A percentile compares a stretch with the other conserved stretches of the same genome.
These are phyloP conservation scores for Bondarzewia mesenterica DNA, from an alignment of 1,284 basidiomycete genomes.

Conservation along the genomic window DNA sequence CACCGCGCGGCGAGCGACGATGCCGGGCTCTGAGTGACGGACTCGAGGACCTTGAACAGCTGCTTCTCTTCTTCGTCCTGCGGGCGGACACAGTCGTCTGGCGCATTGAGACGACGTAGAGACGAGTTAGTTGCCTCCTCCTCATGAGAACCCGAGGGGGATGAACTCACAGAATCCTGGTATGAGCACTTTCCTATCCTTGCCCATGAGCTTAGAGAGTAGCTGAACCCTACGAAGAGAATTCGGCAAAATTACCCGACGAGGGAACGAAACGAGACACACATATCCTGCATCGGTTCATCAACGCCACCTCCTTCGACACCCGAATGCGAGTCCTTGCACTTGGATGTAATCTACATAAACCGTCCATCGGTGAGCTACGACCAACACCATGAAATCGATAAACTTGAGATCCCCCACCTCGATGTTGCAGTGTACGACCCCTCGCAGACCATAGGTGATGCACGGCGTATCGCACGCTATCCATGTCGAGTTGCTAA, in stretches of 20 bases:
- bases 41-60: conserved; percentile 62
- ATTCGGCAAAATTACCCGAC: neutral
- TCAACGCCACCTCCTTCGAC: conserved; percentile 84
- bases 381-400: neutral
- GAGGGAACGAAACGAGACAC: conserved; percentile 13
- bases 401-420: conserved; percentile 29
- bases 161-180: conserved; percentile 75
- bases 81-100: conserved; percentile 71
- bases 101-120: neutral
- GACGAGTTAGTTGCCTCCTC: neutral
- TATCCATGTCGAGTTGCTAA: conserved; percentile 94
- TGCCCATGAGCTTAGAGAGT: conserved; percentile 64
- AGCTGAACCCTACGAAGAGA: conserved; percentile 59
- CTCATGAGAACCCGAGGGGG: neutral
- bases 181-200: conserved; percentile 54
- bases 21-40: conserved; percentile 57
- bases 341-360: conserved; percentile 51
- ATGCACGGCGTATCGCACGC: conserved; percentile 92
- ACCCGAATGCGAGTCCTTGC: conserved; percentile 83
- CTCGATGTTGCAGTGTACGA: conserved; percentile 77
- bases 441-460: conserved; percentile 91
- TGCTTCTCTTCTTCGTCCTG: conserved; percentile 60
- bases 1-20: conserved; percentile 67
- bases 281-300: conserved; percentile 94
- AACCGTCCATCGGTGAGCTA: neutral